phyloP scores from a whole-genome alignment of 345 rosid species.

The Arabis hirsuta region DNA sequence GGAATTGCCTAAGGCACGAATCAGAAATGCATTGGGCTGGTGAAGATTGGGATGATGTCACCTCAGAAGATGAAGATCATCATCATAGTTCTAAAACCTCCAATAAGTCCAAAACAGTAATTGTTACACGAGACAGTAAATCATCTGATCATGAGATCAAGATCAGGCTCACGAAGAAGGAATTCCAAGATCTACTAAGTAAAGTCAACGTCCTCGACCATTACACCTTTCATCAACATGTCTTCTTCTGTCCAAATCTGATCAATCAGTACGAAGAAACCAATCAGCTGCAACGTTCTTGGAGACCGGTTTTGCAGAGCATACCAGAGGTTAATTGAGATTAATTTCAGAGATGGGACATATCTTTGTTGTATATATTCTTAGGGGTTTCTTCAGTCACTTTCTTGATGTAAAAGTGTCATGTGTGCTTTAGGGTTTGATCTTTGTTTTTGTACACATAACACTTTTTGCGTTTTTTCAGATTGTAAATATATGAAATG shows the following conservation, averaged over 20 bases:
- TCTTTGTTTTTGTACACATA: background rate
- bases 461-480: constrained; percentile 7
- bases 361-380: constrained; percentile 22
- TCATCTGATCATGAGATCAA: constrained; percentile 56
- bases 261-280: constrained; percentile 26
- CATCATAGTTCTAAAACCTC: constrained; percentile 17
- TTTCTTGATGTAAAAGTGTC: constrained; percentile 1
- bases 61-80: constrained; percentile 7
- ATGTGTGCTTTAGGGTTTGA: background rate
- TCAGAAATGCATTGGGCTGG: constrained; percentile 48
- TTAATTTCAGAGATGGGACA: background rate
- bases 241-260: constrained; percentile 31
- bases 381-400: constrained; percentile 13
- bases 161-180: constrained; percentile 71
- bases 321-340: constrained; percentile 72
- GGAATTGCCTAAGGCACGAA: constrained; percentile 46
- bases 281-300: constrained; percentile 42
- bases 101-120: background rate
- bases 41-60: constrained; percentile 46
- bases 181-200: constrained; percentile 56
- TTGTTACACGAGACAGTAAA: constrained; percentile 6
- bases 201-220: constrained; percentile 51
- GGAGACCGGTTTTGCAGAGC: constrained; percentile 74
- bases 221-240: constrained; percentile 48
- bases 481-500: constrained; percentile 15